A percentile compares a stretch with the other conserved stretches of the same genome.
These are phyloP conservation scores for Jacaranda copaia DNA, from an alignment of 257 asterid genomes.

Conservation along the genomic window DNA sequence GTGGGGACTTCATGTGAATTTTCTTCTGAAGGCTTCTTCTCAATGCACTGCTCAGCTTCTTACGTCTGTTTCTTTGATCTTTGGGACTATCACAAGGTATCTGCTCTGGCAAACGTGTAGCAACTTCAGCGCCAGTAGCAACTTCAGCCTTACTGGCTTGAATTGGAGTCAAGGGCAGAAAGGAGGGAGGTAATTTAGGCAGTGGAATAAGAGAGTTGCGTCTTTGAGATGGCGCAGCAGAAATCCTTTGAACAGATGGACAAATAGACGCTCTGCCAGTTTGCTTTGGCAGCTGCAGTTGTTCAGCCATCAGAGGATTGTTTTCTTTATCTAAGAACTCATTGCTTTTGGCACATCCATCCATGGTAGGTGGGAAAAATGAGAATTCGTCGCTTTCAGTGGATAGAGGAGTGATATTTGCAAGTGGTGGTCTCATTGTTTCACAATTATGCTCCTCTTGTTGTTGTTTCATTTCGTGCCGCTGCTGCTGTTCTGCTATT, in stretches of 20 bases:
- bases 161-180: conserved; percentile 60
- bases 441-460: conserved; percentile 60
- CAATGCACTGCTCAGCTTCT: conserved; percentile 58
- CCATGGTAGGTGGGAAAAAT: conserved; percentile 42
- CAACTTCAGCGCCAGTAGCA: conserved; percentile 42
- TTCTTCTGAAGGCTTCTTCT: conserved; percentile 80
- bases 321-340: conserved; percentile 74
- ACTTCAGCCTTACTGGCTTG: conserved; percentile 49
- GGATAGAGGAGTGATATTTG: conserved; percentile 43
- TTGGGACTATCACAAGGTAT: conserved; percentile 64
- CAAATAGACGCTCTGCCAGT: conserved; percentile 60
- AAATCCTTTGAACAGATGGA: conserved; percentile 46
- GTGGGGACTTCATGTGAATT: conserved; percentile 66
- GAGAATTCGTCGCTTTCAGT: conserved; percentile 60
- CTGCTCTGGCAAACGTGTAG: conserved; percentile 55
- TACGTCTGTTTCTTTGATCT: conserved; percentile 55
- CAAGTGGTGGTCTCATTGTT: conserved; percentile 62
- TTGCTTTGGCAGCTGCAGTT: conserved; percentile 57
- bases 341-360: conserved; percentile 40
- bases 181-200: conserved; percentile 56
- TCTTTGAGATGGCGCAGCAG: conserved; percentile 51
- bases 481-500: conserved; percentile 71
- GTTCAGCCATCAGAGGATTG: conserved; percentile 61
- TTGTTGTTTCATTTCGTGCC: conserved; percentile 48
- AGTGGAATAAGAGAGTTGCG: conserved; percentile 81